Evolutionary conservation across 169 alveolate species (phyloP), one percentile per base, ranked within the genome.

Genomic region (Neospora caninum): DNA sequence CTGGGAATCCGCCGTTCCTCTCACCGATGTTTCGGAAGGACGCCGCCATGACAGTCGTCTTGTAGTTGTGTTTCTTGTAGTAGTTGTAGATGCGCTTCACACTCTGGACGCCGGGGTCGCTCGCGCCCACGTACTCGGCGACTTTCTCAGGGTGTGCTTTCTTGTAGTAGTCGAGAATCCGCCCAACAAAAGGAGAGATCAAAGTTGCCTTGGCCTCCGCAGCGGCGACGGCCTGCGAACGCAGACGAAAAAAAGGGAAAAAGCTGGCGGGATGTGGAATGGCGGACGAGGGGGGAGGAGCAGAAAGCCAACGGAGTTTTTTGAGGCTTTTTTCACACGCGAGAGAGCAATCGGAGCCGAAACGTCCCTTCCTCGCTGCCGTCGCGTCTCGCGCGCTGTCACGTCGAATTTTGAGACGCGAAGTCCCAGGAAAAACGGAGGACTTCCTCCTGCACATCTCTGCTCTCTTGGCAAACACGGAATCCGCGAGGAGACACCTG

Each of bases 151-250:
- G 39, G 34, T 96, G 83, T 27, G 42, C 58, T 83, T 94, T 89
- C 93, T 96, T 96, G 91, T 96, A 94, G 97, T 98, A 97, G 94
- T 98, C 99, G 53, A 97, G 91, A 42, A 98, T 97, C 53, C 99
- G 96, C 0, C 99, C 99, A 16, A 97, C 99, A 91, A 97, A 98
- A 36, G 99, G 99, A 53, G 98, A 96, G 70, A 98, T 97, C 27
- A 97, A 95, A 58, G 95, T 95, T 27, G 96, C 98, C 58, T 96
- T 96, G 49, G 99, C 99, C 70, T 98, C 98, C 54, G 98, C 98
- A 69, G 98, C 97, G 0, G 98, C 99, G 16, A 97, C 95, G 0
- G 98, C 98, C 95, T 98, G 96, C 70, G 54, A 78, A 39, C 29
- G 86, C 86, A 39, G 86, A n/a, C 25, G 43, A 31, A n/a, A 78